Evolutionary conservation across 1,284 basidiomycete genomes (phyloP).

Genomic region (Cutaneotrichosporon arboriforme): DNA sequence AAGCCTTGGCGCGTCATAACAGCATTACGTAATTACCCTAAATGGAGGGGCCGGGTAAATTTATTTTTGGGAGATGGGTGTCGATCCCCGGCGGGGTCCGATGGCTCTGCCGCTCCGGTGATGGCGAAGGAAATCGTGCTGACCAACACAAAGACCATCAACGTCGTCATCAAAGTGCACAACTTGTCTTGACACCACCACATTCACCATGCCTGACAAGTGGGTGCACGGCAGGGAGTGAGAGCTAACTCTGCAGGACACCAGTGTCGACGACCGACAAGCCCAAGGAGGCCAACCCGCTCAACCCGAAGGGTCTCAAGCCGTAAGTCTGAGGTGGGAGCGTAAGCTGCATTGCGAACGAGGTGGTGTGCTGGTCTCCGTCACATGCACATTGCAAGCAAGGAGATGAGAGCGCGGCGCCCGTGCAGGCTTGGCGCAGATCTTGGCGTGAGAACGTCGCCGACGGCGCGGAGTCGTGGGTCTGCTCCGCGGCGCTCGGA

Average conservation of each 20-base stretch:
- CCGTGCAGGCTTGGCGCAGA: too few relatives aligned
- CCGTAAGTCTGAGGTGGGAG: constrained; percentile 58
- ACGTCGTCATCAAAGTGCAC: background rate
- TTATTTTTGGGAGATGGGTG: too few relatives aligned
- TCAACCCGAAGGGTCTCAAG: constrained; percentile 85
- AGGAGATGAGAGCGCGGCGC: too few relatives aligned
- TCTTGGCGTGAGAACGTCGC: too few relatives aligned
- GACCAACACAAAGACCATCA: background rate
- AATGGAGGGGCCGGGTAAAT: background rate
- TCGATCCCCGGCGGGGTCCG: background rate
- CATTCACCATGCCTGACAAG: constrained; percentile 12
- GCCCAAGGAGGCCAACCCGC: constrained; percentile 55
- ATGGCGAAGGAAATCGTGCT: constrained; percentile 1
- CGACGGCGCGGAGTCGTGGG: too few relatives aligned
- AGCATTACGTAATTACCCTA: background rate
- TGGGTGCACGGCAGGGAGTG: background rate
- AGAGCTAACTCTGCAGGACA: background rate
- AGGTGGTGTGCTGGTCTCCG: background rate
- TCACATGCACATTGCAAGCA: too few relatives aligned
- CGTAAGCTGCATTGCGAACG: too few relatives aligned
- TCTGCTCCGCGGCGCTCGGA: too few relatives aligned
- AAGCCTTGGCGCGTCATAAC: too few relatives aligned
- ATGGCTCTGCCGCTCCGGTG: too few relatives aligned
- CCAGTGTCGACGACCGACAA: constrained; percentile 8
- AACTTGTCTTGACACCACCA: background rate